phyloP scores from a whole-genome alignment of 2,329 filamentous ascomycete species.

The Cytospora leucostoma region DNA sequence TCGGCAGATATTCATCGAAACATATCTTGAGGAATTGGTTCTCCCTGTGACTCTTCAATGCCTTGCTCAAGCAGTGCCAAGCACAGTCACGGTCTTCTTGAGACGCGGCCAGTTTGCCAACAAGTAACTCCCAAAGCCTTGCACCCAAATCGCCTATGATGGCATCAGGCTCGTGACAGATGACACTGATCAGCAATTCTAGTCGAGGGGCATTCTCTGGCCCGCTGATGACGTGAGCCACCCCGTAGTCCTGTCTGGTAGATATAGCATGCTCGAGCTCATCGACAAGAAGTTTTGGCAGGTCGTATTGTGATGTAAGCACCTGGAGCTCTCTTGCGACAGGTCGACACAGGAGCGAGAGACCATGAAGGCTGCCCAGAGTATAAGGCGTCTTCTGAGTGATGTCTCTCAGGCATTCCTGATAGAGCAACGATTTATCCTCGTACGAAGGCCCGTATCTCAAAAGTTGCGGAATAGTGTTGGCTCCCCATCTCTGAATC shows the following conservation, averaged over 20 bases:
- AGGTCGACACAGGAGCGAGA: conserved; percentile 48
- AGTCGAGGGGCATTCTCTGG: conserved; percentile 54
- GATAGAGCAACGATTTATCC: conserved; percentile 64
- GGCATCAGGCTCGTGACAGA: conserved; percentile 59
- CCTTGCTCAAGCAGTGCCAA: conserved; percentile 66
- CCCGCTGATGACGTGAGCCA: conserved; percentile 49
- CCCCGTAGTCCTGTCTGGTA: conserved; percentile 43
- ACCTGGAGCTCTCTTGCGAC: conserved; percentile 53
- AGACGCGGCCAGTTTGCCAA: conserved; percentile 64
- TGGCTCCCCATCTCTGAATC: conserved; percentile 24
- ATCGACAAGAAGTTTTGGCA: conserved; percentile 63
- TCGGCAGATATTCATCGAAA: conserved; percentile 58
- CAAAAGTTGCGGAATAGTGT: conserved; percentile 46
- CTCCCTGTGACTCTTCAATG: conserved; percentile 47
- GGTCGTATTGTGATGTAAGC: conserved; percentile 61
- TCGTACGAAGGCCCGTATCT: conserved; percentile 52
- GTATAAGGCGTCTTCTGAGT: conserved; percentile 62
- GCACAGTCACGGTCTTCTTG: conserved; percentile 63
- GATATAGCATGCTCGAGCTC: conserved; percentile 62
- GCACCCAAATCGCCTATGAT: conserved; percentile 64
- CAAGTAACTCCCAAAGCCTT: conserved; percentile 70
- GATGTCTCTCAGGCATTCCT: conserved; percentile 69
- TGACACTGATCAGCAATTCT: conserved; percentile 59
- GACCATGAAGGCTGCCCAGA: conserved; percentile 73
- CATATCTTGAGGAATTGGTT: conserved; percentile 60